Evolutionary conservation across 306 rosid species (phyloP).

Genomic region (Ammopiptanthus mongolicus): DNA sequence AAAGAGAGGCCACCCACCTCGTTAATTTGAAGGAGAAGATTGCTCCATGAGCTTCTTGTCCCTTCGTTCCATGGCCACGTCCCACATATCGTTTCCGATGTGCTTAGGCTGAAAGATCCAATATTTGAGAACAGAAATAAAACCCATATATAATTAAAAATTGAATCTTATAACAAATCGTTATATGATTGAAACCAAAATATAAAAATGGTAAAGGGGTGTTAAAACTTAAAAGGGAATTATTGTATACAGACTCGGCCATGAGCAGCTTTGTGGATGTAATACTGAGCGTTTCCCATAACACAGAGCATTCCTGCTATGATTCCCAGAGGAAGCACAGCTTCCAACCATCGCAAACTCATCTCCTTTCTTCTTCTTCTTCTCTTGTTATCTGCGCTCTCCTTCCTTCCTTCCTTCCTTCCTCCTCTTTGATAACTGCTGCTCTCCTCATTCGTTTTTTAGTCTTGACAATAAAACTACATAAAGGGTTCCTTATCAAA

Average conservation of each 20-base stretch:
- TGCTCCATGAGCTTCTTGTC: constrained; percentile 79
- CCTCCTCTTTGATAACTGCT: too few species aligned
- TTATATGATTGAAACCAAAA: background rate
- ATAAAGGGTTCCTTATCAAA: too few species aligned
- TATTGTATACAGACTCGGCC: constrained; percentile 56
- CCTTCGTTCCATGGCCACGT: constrained; percentile 93
- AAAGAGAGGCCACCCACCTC: background rate
- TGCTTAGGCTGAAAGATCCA: constrained; percentile 72
- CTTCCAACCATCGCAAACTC: constrained; percentile 70
- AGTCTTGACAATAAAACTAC: too few species aligned
- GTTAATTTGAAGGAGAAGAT: constrained; percentile 32
- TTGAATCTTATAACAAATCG: too few species aligned
- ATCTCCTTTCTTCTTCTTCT: constrained; percentile 19
- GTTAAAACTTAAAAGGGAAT: too few species aligned
- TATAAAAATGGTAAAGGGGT: background rate
- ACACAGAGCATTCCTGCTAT: constrained; percentile 89
- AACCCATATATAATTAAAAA: too few species aligned
- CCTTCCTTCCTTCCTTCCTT: too few species aligned
- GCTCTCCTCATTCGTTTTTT: too few species aligned
- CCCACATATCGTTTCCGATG: constrained; percentile 89
- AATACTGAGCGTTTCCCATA: constrained; percentile 85
- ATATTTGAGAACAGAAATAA: background rate
- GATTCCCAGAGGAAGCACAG: constrained; percentile 75
- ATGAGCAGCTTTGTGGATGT: constrained; percentile 79
- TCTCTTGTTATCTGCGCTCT: too few species aligned